Evolutionary conservation across 148 eudicot genomes (phyloP).

Genomic region (Chenopodium berlandieri): DNA sequence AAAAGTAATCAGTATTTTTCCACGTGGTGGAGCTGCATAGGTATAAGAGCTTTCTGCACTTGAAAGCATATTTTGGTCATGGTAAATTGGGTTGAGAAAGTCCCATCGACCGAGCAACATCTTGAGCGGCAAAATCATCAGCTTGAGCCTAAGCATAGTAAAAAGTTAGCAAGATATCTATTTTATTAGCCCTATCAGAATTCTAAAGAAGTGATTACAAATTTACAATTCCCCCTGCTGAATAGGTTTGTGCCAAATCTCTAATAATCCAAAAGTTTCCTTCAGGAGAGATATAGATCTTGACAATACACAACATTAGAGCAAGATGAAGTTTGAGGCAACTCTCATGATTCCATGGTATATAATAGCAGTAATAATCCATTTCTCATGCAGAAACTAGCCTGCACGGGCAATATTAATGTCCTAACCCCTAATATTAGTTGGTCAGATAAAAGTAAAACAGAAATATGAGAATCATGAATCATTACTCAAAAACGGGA

Average conservation of each 20-base stretch:
- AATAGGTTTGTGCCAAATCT: too few species aligned
- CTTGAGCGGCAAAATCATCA: conserved; percentile 39
- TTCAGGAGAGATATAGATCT: too few species aligned
- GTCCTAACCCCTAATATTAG: too few species aligned
- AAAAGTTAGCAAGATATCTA: background rate
- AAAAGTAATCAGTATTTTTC: background rate
- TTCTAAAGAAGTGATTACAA: too few species aligned
- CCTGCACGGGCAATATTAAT: too few species aligned
- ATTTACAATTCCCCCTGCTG: background rate
- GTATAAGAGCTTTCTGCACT: background rate
- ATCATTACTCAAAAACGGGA: background rate
- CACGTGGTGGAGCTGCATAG: background rate
- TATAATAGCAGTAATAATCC: too few species aligned
- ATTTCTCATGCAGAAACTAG: too few species aligned
- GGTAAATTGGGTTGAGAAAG: conserved; percentile 49
- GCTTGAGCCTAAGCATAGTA: conserved; percentile 36
- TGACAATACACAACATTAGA: too few species aligned
- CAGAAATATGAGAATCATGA: background rate
- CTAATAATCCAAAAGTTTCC: too few species aligned
- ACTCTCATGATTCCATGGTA: too few species aligned
- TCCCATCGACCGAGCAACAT: conserved; percentile 51
- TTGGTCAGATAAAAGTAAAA: too few species aligned
- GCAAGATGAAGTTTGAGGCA: too few species aligned
- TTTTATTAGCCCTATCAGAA: background rate
- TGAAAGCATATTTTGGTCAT: conserved; percentile 16